A percentile compares a stretch with the other conserved stretches of the same genome.
phyloP scores from a whole-genome alignment of 2,329 filamentous ascomycete species.

The Aspergillus pseudoviridinutans region DNA sequence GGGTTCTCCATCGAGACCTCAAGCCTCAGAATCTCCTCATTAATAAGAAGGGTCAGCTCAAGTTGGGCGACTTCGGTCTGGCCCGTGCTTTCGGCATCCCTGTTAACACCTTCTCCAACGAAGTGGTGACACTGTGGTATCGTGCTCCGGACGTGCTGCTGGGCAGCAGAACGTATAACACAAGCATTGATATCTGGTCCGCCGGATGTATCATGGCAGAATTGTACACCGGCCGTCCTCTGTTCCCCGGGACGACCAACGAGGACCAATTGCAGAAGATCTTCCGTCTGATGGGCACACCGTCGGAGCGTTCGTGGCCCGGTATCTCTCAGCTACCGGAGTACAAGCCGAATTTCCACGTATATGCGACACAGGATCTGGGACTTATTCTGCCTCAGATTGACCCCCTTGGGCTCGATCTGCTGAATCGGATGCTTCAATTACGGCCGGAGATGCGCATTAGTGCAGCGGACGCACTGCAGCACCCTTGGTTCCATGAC shows the following conservation, averaged over 20 bases:
- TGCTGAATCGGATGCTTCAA: slow-evolving; percentile 88
- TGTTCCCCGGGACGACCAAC: slow-evolving; percentile 97
- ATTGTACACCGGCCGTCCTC: slow-evolving; percentile 93
- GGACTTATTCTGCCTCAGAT: slow-evolving; percentile 84
- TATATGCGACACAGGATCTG: slow-evolving; percentile 89
- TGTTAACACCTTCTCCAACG: slow-evolving; percentile 97
- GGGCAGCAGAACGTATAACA: slow-evolving; percentile 94
- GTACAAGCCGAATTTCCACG: slow-evolving; percentile 92
- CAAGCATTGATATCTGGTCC: slow-evolving; percentile 99
- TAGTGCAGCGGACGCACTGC: slow-evolving; percentile 78
- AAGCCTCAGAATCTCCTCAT: slow-evolving; percentile 97
- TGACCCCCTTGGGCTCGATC: slow-evolving; percentile 78
- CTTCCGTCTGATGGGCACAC: slow-evolving; percentile 97
- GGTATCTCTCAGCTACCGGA: slow-evolving; percentile 94
- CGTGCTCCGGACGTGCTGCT: slow-evolving; percentile 92
- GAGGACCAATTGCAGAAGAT: slow-evolving; percentile 97
- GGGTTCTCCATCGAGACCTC: slow-evolving; percentile 89
- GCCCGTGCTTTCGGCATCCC: slow-evolving; percentile 94
- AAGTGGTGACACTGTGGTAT: slow-evolving; percentile 97
- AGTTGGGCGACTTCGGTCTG: slow-evolving; percentile 91
- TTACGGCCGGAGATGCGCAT: slow-evolving; percentile 87
- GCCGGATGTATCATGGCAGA: slow-evolving; percentile 99
- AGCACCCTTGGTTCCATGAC: slow-evolving; percentile 87
- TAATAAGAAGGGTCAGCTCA: slow-evolving; percentile 83
- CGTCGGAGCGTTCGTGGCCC: slow-evolving; percentile 91